Conservation (phyloP, 2,329 filamentous ascomycete genomes). For the Davidsoniella neocaledoniae region DNA sequence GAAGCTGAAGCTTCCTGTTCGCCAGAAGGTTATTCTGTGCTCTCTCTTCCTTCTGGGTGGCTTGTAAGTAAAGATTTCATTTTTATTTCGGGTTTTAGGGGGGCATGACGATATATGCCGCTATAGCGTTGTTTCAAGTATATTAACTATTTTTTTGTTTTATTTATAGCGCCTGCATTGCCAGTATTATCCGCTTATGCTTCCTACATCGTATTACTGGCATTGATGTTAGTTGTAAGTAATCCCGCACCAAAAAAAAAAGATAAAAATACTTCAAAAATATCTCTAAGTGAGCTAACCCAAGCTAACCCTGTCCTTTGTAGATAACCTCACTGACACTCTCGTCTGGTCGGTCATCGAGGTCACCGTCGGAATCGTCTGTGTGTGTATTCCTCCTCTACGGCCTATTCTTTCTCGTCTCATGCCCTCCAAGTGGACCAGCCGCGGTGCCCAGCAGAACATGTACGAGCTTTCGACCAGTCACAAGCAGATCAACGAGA, state of each 20-base stretch:
- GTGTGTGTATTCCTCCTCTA: slow-evolving; percentile 20
- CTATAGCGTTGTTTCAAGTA: background rate
- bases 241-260: background rate
- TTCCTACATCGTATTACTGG: slow-evolving; percentile 15
- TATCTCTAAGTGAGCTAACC: background rate
- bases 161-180: slow-evolving; percentile 17
- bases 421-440: slow-evolving; percentile 3
- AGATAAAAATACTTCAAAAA: background rate
- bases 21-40: slow-evolving; percentile 17
- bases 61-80: slow-evolving; percentile 16
- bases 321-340: slow-evolving; percentile 18
- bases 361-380: slow-evolving; percentile 20
- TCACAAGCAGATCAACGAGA: background rate
- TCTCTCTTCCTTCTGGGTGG: slow-evolving; percentile 18
- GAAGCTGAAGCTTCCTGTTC: slow-evolving; percentile 16
- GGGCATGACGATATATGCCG: slow-evolving; percentile 8
- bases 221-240: slow-evolving; percentile 19
- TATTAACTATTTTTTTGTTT: background rate
- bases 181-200: slow-evolving; percentile 16
- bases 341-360: slow-evolving; percentile 21
- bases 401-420: slow-evolving; percentile 14
- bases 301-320: background rate
- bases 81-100: slow-evolving; percentile 19
- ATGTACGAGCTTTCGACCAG: slow-evolving; percentile 6
- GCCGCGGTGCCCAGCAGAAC: background rate